Base-by-base conservation (phyloP, 2,329 filamentous ascomycete species). In the Drechslerella dactyloides region DNA sequence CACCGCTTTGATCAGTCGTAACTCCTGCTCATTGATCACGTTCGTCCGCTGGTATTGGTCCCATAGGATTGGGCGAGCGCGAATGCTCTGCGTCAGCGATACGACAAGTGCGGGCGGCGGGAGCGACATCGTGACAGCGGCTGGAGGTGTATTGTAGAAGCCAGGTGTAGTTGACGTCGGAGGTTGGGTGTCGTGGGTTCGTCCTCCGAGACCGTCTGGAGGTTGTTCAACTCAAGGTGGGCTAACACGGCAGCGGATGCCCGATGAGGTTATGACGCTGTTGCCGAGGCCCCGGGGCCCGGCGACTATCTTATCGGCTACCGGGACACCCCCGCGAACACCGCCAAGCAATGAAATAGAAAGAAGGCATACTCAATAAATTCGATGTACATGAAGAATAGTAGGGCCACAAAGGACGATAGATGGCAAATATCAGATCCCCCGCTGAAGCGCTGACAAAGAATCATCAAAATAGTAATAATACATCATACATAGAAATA, bases 41-140 rank as follows among this genome's bases (percentile, higher is more conserved):
- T 93, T 91, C 77, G 91, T 91, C 80, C 94, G 87, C 76, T 96
- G 91, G 77, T 93, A 93, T 77, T 93, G 93, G 81, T 97, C 93
- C 94, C 94, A 99, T 68, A 93, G 93, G 81, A 99, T 96, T 75
- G 93, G 93, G 76, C 94, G 87, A 79, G 91, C 90, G 79, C 94
- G 91, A 80, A 97, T 96, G 84, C 97, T 97, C 62, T 66, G 58
- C 44, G 63, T 73, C 27, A 73, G 57, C 48, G 69, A 66, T 44
- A 62, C 52, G 24, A 73, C 57, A 62, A 63, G 53, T 17, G 69
- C 52, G 11, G 69, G 69, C 2, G 62, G 69, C 23, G 69, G 62
- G 1, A 73, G 57, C 21, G 69, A 66, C 69, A 68, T 73, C 33
- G 23, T 42, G 33, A 19, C 10, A 33, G n/a, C 8, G 19, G 6